These are phyloP conservation scores for Eudorina sp. DNA, from an alignment of 139 green algal genomes.

Conservation along the genomic window DNA sequence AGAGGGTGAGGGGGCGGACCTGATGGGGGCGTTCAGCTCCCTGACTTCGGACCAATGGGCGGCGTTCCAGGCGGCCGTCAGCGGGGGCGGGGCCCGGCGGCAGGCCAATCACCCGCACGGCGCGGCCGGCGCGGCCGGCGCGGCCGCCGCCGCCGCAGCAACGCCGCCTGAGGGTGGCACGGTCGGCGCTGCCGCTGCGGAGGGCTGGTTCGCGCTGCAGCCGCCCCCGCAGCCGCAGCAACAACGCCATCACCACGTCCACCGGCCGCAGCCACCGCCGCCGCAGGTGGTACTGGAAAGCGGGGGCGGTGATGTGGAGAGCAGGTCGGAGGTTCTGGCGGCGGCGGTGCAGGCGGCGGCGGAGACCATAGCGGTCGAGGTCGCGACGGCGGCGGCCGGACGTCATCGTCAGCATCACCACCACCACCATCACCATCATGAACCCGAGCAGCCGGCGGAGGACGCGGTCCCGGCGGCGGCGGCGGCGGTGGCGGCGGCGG, in stretches of 20 bases:
- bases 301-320: too few species aligned
- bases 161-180: too few species aligned
- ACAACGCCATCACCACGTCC: background rate
- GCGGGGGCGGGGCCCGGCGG: background rate
- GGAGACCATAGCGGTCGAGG: too few species aligned
- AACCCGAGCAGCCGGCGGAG: background rate
- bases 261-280: background rate
- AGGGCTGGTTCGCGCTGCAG: background rate
- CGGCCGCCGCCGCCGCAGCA: background rate
- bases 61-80: background rate
- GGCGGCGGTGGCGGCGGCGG: background rate
- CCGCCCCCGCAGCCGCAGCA: background rate
- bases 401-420: too few species aligned
- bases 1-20: background rate
- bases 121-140: background rate
- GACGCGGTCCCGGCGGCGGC: background rate
- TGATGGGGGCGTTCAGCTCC: slow-evolving; percentile 18
- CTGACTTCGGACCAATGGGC: slow-evolving; percentile 22
- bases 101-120: background rate
- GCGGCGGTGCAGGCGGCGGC: too few species aligned
- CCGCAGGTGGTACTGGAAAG: too few species aligned
- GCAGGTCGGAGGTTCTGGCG: too few species aligned
- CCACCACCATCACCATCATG: background rate
- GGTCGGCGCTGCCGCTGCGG: background rate
- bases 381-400: too few species aligned